phyloP scores from a whole-genome alignment of 495 filamentous ascomycete genomes.

The Daldinia grandis region DNA sequence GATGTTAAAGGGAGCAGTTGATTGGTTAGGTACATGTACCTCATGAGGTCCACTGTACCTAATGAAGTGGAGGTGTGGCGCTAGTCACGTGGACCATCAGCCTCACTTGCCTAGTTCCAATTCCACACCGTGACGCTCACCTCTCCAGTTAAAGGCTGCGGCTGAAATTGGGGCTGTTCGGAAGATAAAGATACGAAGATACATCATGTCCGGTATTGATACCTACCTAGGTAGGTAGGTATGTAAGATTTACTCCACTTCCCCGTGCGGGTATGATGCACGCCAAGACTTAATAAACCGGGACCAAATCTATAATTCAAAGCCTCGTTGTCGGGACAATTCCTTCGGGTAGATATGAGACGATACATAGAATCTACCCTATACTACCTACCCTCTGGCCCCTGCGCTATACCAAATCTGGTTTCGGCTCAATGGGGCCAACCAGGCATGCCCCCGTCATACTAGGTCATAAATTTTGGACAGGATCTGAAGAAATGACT shows the following conservation, averaged over 20 bases:
- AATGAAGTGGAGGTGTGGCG: slow-evolving; percentile 17
- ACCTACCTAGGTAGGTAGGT: too few relatives aligned
- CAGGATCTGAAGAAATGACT: slow-evolving; percentile 14
- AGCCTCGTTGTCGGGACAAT: neutral
- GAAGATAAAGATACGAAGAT: neutral
- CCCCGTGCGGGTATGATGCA: slow-evolving; percentile 35
- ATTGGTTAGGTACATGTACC: neutral
- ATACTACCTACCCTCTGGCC: neutral
- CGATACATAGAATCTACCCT: neutral
- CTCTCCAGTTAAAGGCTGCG: slow-evolving; percentile 23
- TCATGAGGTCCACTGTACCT: too few relatives aligned
- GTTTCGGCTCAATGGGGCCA: neutral
- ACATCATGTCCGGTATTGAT: neutral
- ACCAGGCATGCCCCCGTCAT: slow-evolving; percentile 20
- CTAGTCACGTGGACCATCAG: slow-evolving; percentile 26
- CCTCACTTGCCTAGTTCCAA: neutral
- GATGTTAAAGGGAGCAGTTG: neutral
- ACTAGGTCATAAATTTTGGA: slow-evolving; percentile 10
- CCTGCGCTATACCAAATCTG: slow-evolving; percentile 5
- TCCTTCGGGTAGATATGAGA: neutral
- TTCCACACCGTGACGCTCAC: neutral
- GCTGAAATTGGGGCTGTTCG: slow-evolving; percentile 30
- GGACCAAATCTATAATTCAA: slow-evolving; percentile 1
- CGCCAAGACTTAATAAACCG: slow-evolving; percentile 20
- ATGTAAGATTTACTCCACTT: slow-evolving; percentile 17